Percentiles rank a stretch among this genome's conserved stretches.
Conservation (phyloP, 371 early-diverging fungal genomes). For the Syncephalastrum racemosum region DNA sequence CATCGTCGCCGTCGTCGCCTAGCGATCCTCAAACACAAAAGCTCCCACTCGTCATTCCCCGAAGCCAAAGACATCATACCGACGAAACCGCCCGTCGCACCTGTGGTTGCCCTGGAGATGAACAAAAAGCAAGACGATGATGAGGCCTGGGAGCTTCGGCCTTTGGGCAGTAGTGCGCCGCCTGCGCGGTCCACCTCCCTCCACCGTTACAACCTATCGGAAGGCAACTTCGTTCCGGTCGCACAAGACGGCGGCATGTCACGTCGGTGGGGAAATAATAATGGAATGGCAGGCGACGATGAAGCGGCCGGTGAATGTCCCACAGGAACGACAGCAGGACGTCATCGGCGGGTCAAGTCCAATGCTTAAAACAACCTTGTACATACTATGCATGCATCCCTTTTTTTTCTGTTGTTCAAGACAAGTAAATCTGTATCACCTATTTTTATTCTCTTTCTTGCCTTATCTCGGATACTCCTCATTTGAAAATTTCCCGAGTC, state of each 20-base stretch:
- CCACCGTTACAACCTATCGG: constrained; percentile 12
- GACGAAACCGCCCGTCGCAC: not conserved
- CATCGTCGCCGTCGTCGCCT: constrained; percentile 21
- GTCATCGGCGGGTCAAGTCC: constrained; percentile 18
- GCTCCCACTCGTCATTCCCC: constrained; percentile 33
- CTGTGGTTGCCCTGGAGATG: constrained; percentile 7
- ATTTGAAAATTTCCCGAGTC: not conserved
- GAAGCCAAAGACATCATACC: constrained; percentile 10
- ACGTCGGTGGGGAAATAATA: too few species aligned
- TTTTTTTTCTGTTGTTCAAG: constrained; percentile 1
- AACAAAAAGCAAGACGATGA: constrained; percentile 5
- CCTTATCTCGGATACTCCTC: not conserved
- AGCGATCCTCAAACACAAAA: constrained; percentile 32
- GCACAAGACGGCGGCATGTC: not conserved
- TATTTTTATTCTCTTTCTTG: too few species aligned
- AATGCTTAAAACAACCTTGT: constrained; percentile 11
- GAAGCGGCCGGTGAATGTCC: not conserved
- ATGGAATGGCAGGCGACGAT: too few species aligned
- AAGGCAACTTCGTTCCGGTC: constrained; percentile 5
- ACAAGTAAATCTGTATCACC: not conserved
- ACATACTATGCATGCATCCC: constrained; percentile 1
- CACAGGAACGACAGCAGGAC: constrained; percentile 7
- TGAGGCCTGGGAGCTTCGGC: constrained; percentile 12
- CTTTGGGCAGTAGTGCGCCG: not conserved
- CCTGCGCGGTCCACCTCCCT: constrained; percentile 5